Base-by-base conservation (phyloP, 2,329 filamentous ascomycete species). In the Diplodia sapinea region DNA sequence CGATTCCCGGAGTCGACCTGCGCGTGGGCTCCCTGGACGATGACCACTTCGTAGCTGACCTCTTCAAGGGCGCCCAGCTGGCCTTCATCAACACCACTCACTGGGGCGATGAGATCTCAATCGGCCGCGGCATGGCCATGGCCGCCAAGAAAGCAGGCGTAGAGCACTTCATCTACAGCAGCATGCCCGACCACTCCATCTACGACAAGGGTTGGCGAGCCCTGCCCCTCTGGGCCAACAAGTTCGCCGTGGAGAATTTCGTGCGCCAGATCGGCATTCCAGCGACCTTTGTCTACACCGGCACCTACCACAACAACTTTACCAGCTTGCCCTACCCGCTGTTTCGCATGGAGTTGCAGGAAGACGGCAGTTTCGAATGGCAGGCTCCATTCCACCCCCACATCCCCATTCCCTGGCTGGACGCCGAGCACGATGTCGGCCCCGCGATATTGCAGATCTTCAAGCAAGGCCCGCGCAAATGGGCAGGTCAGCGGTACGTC, bases 221-320 rank as follows among this genome's bases (percentile, higher is more conserved):
- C 1, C 82, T 97, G 62, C 95, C 95, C 0, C 86, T 97, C 65
- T 99, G 95, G 94, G 89, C 91, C 4, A 89, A 90, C 69, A 99
- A 99, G 80, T 93, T 96, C 79, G 89, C 91, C 61, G 91, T 98
- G 51, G 95, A 98, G 80, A 91, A 95, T 66, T 96, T 98, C 78
- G 87, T 97, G 63, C 88, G 92, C 68, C 87, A 93, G 76, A 87
- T 97, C 50, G 89, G 89, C 11, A 84, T 97, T 12, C 92, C 92
- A 0, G 89, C 94, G 0, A 98, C 94, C 0, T 98, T 97, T 78
- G 90, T 97, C 71, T 97, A 97, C 79, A 93, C 94, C 11, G 95
- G 94, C 69, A 97, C 97, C 74, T 99, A 98, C 84, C 97, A 98
- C 84, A 98, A 98, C 81, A 98, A 99, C 78, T 99, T 98, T 80